phyloP scores from a whole-genome alignment of 2,329 filamentous ascomycete species.

The Aspergillus awamori region DNA sequence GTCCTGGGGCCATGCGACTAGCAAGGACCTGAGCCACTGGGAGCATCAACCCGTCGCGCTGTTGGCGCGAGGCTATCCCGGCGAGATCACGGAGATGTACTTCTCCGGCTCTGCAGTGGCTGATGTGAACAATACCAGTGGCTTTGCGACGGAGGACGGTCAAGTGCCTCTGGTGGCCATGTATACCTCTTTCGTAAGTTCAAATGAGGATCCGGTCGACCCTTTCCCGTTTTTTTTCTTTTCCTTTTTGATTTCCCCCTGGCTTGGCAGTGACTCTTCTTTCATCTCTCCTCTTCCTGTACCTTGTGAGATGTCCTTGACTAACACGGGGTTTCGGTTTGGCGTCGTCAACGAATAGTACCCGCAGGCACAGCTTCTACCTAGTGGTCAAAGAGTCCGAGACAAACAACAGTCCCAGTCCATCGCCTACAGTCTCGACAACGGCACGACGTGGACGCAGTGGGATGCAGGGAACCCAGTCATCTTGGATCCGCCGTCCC shows the following conservation, averaged over 20 bases:
- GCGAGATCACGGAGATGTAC: constrained; percentile 49
- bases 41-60: constrained; percentile 36
- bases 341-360: constrained; percentile 18
- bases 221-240: too few species aligned
- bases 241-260: not conserved
- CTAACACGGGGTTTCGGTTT: too few species aligned
- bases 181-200: constrained; percentile 50
- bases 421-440: constrained; percentile 15
- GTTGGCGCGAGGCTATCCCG: constrained; percentile 43
- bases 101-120: constrained; percentile 61
- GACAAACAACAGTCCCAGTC: constrained; percentile 17
- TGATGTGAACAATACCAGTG: constrained; percentile 66
- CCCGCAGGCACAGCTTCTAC: constrained; percentile 20
- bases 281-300: not conserved
- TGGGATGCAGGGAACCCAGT: constrained; percentile 63
- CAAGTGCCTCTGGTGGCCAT: constrained; percentile 65
- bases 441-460: constrained; percentile 26
- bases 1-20: constrained; percentile 57
- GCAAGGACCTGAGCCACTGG: constrained; percentile 44
- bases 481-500: constrained; percentile 52
- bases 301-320: too few species aligned
- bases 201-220: too few species aligned
- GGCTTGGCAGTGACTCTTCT: not conserved
- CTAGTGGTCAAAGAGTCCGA: constrained; percentile 26
- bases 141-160: constrained; percentile 62